A percentile compares a stretch with the other conserved stretches of the same genome.
phyloP scores from a whole-genome alignment of 345 rosid species.

The Lumnitzera littorea region DNA sequence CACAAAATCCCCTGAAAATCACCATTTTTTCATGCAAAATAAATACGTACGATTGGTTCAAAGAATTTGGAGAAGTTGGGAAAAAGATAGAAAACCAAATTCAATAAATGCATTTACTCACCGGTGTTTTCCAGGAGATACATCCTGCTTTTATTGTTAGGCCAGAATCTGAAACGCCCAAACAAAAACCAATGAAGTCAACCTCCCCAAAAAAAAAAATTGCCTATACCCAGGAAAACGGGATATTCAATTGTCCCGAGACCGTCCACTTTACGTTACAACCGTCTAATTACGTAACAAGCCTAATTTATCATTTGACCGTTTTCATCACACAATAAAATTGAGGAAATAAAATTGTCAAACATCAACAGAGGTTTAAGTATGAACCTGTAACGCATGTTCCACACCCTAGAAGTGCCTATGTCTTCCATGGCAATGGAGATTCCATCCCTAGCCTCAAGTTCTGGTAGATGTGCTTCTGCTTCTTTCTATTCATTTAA shows the following conservation, averaged over 20 bases:
- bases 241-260: neutral
- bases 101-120: constrained; percentile 5
- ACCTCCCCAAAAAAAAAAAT: constrained; percentile 11
- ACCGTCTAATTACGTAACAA: too few species aligned
- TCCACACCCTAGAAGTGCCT: constrained; percentile 94
- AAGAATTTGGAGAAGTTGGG: neutral
- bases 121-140: constrained; percentile 99
- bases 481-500: constrained; percentile 67
- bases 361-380: too few species aligned
- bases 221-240: constrained; percentile 15
- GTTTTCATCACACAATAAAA: too few species aligned
- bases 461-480: constrained; percentile 90
- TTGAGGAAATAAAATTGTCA: too few species aligned
- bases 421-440: constrained; percentile 96
- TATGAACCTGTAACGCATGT: constrained; percentile 87
- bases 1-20: constrained; percentile 72
- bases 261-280: too few species aligned
- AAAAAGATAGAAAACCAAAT: too few species aligned
- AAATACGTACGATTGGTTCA: neutral
- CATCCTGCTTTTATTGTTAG: constrained; percentile 99
- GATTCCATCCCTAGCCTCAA: constrained; percentile 96
- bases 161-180: constrained; percentile 82
- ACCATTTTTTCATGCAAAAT: too few species aligned
- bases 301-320: too few species aligned
- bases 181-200: too few species aligned